A percentile compares a stretch with the other conserved stretches of the same genome.
Conservation (phyloP, 306 rosid species). For the Myrica gale region DNA sequence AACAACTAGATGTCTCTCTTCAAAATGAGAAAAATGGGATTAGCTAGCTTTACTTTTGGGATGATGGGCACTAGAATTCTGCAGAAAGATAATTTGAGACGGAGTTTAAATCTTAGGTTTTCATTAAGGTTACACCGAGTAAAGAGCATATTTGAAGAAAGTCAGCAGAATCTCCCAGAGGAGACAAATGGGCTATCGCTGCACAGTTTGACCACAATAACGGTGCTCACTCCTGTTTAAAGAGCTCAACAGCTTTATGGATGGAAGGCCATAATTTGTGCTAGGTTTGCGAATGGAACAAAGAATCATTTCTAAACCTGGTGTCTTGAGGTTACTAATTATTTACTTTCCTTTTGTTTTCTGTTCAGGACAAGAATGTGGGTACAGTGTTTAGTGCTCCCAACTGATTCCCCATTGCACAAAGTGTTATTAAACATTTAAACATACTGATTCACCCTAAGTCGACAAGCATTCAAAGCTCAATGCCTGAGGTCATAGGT, state of each 20-base stretch:
- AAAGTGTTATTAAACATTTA: too few relatives aligned
- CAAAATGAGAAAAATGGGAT: too few relatives aligned
- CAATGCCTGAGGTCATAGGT: not conserved
- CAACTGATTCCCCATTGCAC: slow-evolving; percentile 21
- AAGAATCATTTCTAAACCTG: not conserved
- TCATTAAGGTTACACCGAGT: too few relatives aligned
- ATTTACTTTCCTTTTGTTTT: not conserved
- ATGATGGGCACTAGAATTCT: too few relatives aligned
- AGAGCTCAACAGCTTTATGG: slow-evolving; percentile 56
- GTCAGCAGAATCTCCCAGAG: too few relatives aligned
- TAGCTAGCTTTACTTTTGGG: too few relatives aligned
- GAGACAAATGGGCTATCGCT: too few relatives aligned
- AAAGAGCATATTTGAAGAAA: too few relatives aligned
- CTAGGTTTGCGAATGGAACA: slow-evolving; percentile 41
- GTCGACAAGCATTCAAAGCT: not conserved
- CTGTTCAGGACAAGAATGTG: slow-evolving; percentile 48
- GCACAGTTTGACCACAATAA: slow-evolving; percentile 49
- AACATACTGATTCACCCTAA: not conserved
- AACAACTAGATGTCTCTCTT: too few relatives aligned
- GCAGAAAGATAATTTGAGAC: too few relatives aligned
- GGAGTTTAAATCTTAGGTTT: too few relatives aligned
- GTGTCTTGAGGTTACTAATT: slow-evolving; percentile 15
- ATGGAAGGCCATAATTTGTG: slow-evolving; percentile 66
- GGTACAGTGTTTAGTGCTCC: slow-evolving; percentile 58
- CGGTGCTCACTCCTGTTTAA: slow-evolving; percentile 49